Evolutionary conservation across 2,329 filamentous ascomycete genomes (phyloP), one percentile per base, ranked within the genome.

Genomic region (Teratosphaeria nubilosa): DNA sequence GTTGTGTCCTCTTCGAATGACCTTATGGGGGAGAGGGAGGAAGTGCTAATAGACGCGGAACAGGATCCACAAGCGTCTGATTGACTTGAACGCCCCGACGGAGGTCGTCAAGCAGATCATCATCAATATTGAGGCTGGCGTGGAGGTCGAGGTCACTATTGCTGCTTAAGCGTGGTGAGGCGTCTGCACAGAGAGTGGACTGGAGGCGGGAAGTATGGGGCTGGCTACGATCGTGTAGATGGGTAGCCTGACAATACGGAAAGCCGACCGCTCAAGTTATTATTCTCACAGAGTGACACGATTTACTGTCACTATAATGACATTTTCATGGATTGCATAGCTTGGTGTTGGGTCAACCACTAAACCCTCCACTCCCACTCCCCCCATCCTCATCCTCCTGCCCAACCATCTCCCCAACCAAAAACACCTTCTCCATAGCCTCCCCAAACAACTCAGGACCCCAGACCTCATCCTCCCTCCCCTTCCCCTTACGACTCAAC

Each of bases 51-150:
- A 30, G 2, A 22, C 22, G 27, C 51, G 13, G 24, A 34, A 51
- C 56, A 70, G 69, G 60, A 70, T 71, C 64, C 68, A 72, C 66
- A 70, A 70, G 68, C 67, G 68, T 61, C 62, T 70, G 65, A 70
- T 70, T 60, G 69, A 70, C 79, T 83, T 99, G 68, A 91, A 95
- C 81, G 94, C 94, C 72, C 94, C 94, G 64, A 99, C 94, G 73
- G 94, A 99, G 86, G 87, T 92, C 68, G 89, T 95, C 81, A 95
- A 95, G 87, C 87, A 90, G 80, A 91, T 94, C 82, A 94, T 94
- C 76, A 88, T 94, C 83, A 95, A 94, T 82, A 94, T 94, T 77
- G 89, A 94, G 82, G 89, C 89, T 67, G 89, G 89, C 81, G 89
- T 94, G 74, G 89, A 94, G 83, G 89, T 94, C 70, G 89, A 94